phyloP scores from a whole-genome alignment of 306 rosid species.

The Mimosa bimucronata region DNA sequence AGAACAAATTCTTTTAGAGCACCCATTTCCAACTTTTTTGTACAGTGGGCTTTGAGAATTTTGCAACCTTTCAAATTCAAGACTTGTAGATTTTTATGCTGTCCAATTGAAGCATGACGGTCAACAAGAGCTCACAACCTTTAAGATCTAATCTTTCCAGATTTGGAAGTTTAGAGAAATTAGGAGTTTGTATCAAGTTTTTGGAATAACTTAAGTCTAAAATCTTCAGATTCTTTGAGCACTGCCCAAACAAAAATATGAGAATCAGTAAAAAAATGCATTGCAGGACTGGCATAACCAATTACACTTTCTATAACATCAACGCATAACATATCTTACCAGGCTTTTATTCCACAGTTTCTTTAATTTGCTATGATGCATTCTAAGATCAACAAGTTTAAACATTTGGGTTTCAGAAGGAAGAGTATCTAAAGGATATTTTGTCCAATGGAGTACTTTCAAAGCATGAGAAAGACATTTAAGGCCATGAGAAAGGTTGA shows the following conservation, averaged over 20 bases:
- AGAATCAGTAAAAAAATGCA: not conserved
- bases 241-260: not conserved
- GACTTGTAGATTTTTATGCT: not conserved
- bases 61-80: not conserved
- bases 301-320: not conserved
- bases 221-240: not conserved
- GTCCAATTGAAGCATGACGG: not conserved
- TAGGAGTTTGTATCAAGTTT: not conserved
- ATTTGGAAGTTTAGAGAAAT: not conserved
- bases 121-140: not conserved
- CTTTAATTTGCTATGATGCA: not conserved
- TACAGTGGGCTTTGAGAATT: not conserved
- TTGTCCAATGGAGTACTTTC: conserved; percentile 12
- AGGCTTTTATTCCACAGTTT: not conserved
- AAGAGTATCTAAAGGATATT: conserved; percentile 16
- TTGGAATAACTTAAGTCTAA: not conserved
- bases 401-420: not conserved
- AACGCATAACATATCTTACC: not conserved
- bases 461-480: conserved; percentile 19
- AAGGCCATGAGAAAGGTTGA: not conserved
- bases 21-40: not conserved
- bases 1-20: not conserved
- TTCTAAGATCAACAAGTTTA: conserved; percentile 2
- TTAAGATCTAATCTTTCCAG: not conserved
- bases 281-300: not conserved